Evolutionary conservation across 768 basidiomycete species (phyloP).

Genomic region (Pleurotus citrinopileatus): DNA sequence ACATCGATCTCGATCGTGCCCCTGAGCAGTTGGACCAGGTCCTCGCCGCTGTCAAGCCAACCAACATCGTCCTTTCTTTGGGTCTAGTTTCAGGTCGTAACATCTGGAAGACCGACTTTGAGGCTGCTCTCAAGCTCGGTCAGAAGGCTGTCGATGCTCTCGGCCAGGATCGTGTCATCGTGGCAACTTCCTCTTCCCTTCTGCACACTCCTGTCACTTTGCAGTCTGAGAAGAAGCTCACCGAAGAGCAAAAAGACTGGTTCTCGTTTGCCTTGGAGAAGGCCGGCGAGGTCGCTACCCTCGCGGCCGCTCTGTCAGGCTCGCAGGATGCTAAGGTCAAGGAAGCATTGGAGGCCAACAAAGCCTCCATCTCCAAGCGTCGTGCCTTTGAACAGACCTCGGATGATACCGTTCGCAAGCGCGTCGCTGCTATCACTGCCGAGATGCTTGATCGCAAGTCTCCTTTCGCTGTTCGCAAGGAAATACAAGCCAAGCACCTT

Average conservation of each 20-base stretch:
- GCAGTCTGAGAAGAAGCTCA: constrained; percentile 88
- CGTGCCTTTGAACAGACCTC: constrained; percentile 93
- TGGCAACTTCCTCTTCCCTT: constrained; percentile 96
- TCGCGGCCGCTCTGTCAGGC: constrained; percentile 83
- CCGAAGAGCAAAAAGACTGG: constrained; percentile 91
- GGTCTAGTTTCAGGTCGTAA: constrained; percentile 98
- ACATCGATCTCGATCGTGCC: constrained; percentile 95
- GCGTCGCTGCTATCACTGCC: constrained; percentile 87
- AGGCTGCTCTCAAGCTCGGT: constrained; percentile 73
- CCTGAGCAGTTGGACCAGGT: constrained; percentile 85
- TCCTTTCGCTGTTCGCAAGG: constrained; percentile 83
- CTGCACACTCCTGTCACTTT: constrained; percentile 98
- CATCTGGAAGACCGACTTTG: constrained; percentile 98
- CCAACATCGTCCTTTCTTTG: constrained; percentile 80
- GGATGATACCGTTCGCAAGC: constrained; percentile 92
- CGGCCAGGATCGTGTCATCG: constrained; percentile 84
- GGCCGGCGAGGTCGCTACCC: constrained; percentile 81
- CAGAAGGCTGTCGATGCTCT: constrained; percentile 84
- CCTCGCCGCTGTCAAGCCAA: constrained; percentile 79
- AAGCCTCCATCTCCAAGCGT: constrained; percentile 85
- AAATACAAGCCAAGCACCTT: constrained; percentile 85
- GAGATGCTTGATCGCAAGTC: constrained; percentile 86
- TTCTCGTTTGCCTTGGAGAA: constrained; percentile 99
- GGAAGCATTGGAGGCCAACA: constrained; percentile 84
- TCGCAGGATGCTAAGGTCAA: constrained; percentile 74